phyloP scores from a whole-genome alignment of 371 early-diverging fungal species.

The Choanephora cucurbitarum region DNA sequence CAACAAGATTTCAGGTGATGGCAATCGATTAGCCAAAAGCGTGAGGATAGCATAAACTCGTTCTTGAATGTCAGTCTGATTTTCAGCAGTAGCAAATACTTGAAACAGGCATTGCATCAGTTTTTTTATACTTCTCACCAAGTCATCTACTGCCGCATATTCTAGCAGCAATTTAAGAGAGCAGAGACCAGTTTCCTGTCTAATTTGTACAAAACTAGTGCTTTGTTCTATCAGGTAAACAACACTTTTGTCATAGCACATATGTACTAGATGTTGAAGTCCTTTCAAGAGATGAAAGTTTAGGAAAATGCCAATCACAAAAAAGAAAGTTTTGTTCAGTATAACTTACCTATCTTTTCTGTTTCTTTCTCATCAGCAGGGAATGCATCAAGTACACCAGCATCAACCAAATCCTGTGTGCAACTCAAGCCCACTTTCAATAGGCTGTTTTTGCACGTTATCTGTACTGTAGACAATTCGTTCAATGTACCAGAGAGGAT shows the following conservation, averaged over 20 bases:
- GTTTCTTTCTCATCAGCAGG: constrained; percentile 5
- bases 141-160: constrained; percentile 17
- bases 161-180: constrained; percentile 20
- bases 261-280: constrained; percentile 32
- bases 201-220: constrained; percentile 23
- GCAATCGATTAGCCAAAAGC: constrained; percentile 5
- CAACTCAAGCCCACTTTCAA: constrained; percentile 20
- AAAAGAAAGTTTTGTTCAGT: constrained; percentile 1
- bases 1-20: constrained; percentile 18
- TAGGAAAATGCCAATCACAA: not conserved
- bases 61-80: not conserved
- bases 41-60: constrained; percentile 4
- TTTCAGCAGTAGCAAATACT: constrained; percentile 5
- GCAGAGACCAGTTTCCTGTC: constrained; percentile 19
- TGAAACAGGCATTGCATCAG: constrained; percentile 12
- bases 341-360: constrained; percentile 13
- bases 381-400: constrained; percentile 21
- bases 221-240: constrained; percentile 17
- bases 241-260: constrained; percentile 27
- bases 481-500: constrained; percentile 29
- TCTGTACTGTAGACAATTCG: constrained; percentile 22
- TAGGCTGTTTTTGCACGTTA: constrained; percentile 18
- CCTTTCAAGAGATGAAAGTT: constrained; percentile 14
- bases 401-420: constrained; percentile 28
- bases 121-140: constrained; percentile 19